Evolutionary conservation across 2,329 filamentous ascomycete species (phyloP), one percentile per base, ranked within the genome.

Genomic region (Aspergillus caelatus): DNA sequence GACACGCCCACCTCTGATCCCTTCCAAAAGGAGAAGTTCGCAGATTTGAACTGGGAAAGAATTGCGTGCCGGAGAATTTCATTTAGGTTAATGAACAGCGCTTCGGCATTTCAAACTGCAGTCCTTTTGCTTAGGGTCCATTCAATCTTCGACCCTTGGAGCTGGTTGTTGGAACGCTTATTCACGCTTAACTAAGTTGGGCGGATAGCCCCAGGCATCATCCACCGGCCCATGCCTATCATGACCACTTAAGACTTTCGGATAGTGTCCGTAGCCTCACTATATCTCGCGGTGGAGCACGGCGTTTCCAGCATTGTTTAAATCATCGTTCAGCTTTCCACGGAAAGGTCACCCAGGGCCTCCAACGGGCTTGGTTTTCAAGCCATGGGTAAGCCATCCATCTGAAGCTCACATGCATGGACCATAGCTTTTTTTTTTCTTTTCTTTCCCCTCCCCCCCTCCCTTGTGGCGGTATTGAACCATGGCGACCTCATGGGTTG

Each of bases 21-120:
- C 61, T 71, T 66, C 69, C 67, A 50, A 36, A 71, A 69, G 57
- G 28, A 68, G 66, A 64, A 71, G 68, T 63, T 39, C 64, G 65
- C 62, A 61, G 57, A 52, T 62, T 64, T 63, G 62, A 62, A 63
- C 52, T 39, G 56, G 58, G 57, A 60, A 66, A 57, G 45, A 62
- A 63, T 58, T 62, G 57, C 65, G 56, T 26, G 55, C 65, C 65
- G 60, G 64, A 60, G 59, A 48, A 60, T 63, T 69, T 61, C 56
- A 43, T 54, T 64, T 61, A 48, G 52, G 62, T 46, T 65, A 60
- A 55, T 57, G 52, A 54, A 60, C 48, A 64, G 56, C 30, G 45
- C 52, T 62, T 62, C 60, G 61, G 55, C 64, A 69, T 57, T 60
- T 64, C 58, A 55, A 41, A 60, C 57, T 63, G 60, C 62, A 58